Base-by-base conservation (phyloP, 495 filamentous ascomycete species). In the Lichenothelia convexa region DNA sequence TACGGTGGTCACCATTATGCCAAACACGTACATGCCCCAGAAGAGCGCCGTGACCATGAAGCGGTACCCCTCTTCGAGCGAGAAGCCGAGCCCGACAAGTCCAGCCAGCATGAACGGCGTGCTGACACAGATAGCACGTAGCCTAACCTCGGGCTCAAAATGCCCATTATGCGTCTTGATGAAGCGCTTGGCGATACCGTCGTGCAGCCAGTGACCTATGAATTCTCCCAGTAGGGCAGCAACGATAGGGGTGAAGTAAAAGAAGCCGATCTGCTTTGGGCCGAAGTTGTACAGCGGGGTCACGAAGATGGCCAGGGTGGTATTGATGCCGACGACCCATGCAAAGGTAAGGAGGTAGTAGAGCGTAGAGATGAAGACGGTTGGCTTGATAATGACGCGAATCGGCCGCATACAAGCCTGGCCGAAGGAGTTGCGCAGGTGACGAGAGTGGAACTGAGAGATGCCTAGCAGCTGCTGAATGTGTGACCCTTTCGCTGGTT, bases 1-100 rank as follows among this genome's bases (percentile, higher is more conserved):
- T 0, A 71, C 67, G 0, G 73, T 78, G 8, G 67, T 63, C 46
- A 79, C 64, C 65, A 81, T 76, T 46, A 76, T 65, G 0, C 68
- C 70, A 39, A 68, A 65, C 11, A 67, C 62, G 36, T 71, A 68
- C 2, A 66, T 46, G 3, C 61, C 71, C 63, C 63, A 64, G n/a
- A 53, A 61, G n/a, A 75, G 48, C 3, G 63, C 57, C 3, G 62
- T 56, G 6, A 61, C 58, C 60, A 73, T 70, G 47, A 62, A 74
- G 43, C 73, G 70, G 50, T 63, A 71, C 3, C 41, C 45, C 20
- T 61, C 48, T 36, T 68, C 57, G 1, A 75, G 56, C 17, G 60
- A 57, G 44, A 71, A 68, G 17, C 71, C 71, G 21, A 75, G 50
- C 1, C 75, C 48, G 8, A 74, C 56, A 12, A 73, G 45, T 0